Evolutionary conservation across 192 early-diverging fungal species (phyloP).

Genomic region (Rhizophagus prolifer): DNA sequence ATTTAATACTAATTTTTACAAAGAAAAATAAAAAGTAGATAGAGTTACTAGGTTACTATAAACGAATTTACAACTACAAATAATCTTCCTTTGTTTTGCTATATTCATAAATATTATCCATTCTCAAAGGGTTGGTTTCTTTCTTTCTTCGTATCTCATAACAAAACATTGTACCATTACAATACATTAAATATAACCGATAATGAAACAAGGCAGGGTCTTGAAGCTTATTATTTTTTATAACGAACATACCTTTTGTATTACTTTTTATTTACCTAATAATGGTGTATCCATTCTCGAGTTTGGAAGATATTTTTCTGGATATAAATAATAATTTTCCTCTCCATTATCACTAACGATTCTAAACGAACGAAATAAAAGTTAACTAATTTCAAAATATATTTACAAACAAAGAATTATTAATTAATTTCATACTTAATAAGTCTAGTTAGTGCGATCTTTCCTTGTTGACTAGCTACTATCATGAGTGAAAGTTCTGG

Average conservation of each 20-base stretch:
- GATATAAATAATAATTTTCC: constrained; percentile 1
- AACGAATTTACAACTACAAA: too few relatives aligned
- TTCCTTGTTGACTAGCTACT: constrained; percentile 29
- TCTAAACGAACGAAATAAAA: constrained; percentile 8
- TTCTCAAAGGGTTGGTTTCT: constrained; percentile 4
- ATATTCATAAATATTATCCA: neutral
- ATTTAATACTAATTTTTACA: too few relatives aligned
- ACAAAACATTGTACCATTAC: constrained; percentile 6
- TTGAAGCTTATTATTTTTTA: constrained; percentile 1
- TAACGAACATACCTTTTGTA: constrained; percentile 17
- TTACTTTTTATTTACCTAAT: constrained; percentile 12
- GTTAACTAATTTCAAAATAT: neutral
- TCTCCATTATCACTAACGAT: neutral
- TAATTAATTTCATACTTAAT: constrained; percentile 4
- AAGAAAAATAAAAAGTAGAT: too few relatives aligned
- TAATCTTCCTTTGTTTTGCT: too few relatives aligned
- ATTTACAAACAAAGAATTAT: neutral
- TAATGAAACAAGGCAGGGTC: constrained; percentile 8
- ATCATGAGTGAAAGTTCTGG: constrained; percentile 24
- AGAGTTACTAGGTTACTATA: too few relatives aligned
- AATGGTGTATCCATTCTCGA: neutral
- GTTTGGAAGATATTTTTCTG: neutral
- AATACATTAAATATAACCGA: constrained; percentile 14
- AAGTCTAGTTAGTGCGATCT: constrained; percentile 13
- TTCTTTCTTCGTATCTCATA: constrained; percentile 14